Evolutionary conservation across 495 filamentous ascomycete species (phyloP), one percentile per base, ranked within the genome.

Genomic region (Xylaria sp.): DNA sequence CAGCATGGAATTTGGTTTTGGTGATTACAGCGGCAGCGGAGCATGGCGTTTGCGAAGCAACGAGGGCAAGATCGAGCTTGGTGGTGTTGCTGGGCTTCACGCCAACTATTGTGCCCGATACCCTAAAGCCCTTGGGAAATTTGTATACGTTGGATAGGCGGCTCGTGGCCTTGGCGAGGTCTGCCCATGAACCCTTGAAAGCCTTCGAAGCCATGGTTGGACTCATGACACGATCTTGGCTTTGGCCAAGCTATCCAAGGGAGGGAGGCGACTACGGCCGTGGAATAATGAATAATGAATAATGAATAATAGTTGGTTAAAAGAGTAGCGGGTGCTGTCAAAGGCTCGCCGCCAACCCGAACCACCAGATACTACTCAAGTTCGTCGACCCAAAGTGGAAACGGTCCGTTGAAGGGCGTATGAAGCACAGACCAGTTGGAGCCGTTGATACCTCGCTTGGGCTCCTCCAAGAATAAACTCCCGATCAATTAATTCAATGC

Each of bases 1-100:
- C 96, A 26, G 96, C 96, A 79, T 97, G 95, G 83, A 98, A 99
- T 80, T 95, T 96, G 84, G 98, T 99, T 81, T 94, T 94, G 55
- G 96, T 99, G 84, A 98, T 97, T 14, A 98, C 96, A 4, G 94
- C 95, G 2, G 95, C 94, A 6, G 92, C 96, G n/a, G 93, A 88
- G 80, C 94, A 97, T 40, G 94, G 97, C 57, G 86, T 87, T 70
- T 97, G 92, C 11, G 97, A 98, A 26, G 90, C 88, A 70, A 99
- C 87, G 63, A 99, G 86, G 24, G 95, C 93, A 50, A 99, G 87
- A 77, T 99, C 96, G 17, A 94, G 93, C 76, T 93, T 92, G 53
- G 88, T 91, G 37, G 90, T 97, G 82, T 98, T 98, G 63, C 88
- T 88, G 0, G 94, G 89, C 84, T 99, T 99, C 50, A 99, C 93